Evolutionary conservation across 139 green algal species (phyloP).

Genomic region (Ettlia oleoabundans): DNA sequence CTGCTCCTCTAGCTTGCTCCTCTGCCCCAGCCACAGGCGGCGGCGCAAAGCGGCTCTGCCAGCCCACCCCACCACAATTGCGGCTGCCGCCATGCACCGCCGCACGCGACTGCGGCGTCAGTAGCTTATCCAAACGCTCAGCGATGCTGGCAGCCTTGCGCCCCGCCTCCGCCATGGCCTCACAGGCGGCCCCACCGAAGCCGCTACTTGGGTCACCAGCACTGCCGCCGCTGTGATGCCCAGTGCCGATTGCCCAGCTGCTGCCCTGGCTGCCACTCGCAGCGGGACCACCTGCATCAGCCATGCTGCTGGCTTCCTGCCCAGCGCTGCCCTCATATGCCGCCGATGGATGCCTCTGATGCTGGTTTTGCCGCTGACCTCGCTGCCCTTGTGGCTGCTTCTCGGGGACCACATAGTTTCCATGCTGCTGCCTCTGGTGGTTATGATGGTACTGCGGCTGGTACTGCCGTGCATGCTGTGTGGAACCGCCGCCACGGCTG

Average conservation of each 20-base stretch:
- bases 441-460: background rate
- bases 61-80: background rate
- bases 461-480: background rate
- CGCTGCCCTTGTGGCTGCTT: background rate
- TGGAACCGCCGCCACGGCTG: background rate
- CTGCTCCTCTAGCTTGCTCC: background rate
- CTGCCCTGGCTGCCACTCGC: background rate
- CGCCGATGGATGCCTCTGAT: too few relatives aligned
- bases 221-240: constrained; percentile 1
- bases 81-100: background rate
- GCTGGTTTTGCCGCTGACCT: background rate
- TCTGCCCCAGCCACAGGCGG: background rate
- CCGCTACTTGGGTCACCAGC: background rate
- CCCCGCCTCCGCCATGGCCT: constrained; percentile 23
- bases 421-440: background rate
- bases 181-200: background rate
- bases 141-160: constrained; percentile 34
- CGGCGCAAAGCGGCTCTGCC: constrained; percentile 15
- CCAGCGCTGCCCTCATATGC: background rate
- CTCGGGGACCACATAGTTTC: background rate
- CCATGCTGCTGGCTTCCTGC: constrained; percentile 5
- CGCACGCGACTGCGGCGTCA: constrained; percentile 1
- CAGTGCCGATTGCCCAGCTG: constrained; percentile 15
- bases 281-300: background rate
- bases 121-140: constrained; percentile 11